A percentile compares a stretch with the other conserved stretches of the same genome.
Conservation (phyloP, 805 yeast species). For the Lachancea meyersii region DNA sequence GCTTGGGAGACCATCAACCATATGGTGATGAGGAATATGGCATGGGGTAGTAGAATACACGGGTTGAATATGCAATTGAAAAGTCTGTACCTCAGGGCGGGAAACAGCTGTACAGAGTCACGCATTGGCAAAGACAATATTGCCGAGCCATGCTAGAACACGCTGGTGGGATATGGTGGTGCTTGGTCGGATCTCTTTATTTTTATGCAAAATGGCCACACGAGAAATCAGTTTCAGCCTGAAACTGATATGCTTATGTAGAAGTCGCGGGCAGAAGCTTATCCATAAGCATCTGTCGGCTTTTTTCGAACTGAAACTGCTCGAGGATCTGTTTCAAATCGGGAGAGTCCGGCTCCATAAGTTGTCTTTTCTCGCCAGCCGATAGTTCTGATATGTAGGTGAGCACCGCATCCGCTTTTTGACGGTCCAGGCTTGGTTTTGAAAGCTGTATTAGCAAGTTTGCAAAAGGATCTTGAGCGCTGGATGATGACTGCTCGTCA, state of each 20-base stretch:
- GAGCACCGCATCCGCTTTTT: constrained; percentile 14
- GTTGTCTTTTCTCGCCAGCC: not conserved
- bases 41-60: constrained; percentile 9
- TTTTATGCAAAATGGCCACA: not conserved
- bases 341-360: not conserved
- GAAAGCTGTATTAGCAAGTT: constrained; percentile 9
- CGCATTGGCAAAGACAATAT: constrained; percentile 10
- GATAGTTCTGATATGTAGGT: constrained; percentile 1
- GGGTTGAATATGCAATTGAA: constrained; percentile 14
- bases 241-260: not conserved
- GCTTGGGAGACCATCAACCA: constrained; percentile 11
- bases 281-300: not conserved
- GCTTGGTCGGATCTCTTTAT: too few relatives aligned
- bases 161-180: too few relatives aligned
- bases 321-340: not conserved
- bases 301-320: constrained; percentile 5
- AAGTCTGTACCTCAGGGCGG: constrained; percentile 14
- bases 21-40: constrained; percentile 9
- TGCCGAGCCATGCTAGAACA: too few relatives aligned
- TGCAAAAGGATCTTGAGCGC: not conserved
- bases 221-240: constrained; percentile 1
- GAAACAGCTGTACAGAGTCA: constrained; percentile 3
- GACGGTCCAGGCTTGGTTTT: constrained; percentile 13
- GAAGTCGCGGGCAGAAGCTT: not conserved
- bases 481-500: not conserved